Evolutionary conservation across 768 basidiomycete species (phyloP).

Genomic region (Rhizopogon rudus): DNA sequence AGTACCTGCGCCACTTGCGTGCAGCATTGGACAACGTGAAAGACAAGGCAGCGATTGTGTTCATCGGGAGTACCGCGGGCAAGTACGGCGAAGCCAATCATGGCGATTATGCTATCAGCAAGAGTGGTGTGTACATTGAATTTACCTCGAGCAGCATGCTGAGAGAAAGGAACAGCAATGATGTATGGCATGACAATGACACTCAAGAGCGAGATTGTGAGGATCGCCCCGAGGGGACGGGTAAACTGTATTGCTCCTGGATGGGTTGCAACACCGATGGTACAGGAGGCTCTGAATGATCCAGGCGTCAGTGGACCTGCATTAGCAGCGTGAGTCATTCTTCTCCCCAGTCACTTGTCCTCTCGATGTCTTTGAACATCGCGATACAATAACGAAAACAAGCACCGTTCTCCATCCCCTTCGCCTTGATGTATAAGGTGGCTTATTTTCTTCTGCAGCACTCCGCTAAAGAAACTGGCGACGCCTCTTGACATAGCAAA

Average conservation of each 20-base stretch:
- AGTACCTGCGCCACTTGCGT: constrained; percentile 47
- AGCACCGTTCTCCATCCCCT: too few species aligned
- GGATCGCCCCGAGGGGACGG: constrained; percentile 61
- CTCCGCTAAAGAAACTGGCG: constrained; percentile 65
- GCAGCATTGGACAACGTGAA: constrained; percentile 33
- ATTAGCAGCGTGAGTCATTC: constrained; percentile 55
- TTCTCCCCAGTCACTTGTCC: background rate
- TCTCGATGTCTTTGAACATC: too few species aligned
- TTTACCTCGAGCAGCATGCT: background rate
- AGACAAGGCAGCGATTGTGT: constrained; percentile 53
- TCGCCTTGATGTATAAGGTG: too few species aligned
- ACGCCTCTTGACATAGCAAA: constrained; percentile 57
- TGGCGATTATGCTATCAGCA: constrained; percentile 61
- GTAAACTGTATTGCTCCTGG: constrained; percentile 70
- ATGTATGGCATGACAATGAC: constrained; percentile 68
- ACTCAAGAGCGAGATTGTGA: constrained; percentile 79
- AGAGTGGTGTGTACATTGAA: constrained; percentile 51
- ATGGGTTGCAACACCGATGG: constrained; percentile 64
- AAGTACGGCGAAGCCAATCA: constrained; percentile 69
- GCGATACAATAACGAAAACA: too few species aligned
- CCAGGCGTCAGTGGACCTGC: constrained; percentile 49
- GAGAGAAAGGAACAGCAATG: constrained; percentile 36
- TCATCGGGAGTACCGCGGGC: constrained; percentile 69
- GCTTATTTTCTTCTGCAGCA: constrained; percentile 33
- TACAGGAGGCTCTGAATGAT: constrained; percentile 50